A percentile compares a stretch with the other conserved stretches of the same genome.
Conservation (phyloP, 2,329 filamentous ascomycete genomes). For the Rutstroemia sp. region DNA sequence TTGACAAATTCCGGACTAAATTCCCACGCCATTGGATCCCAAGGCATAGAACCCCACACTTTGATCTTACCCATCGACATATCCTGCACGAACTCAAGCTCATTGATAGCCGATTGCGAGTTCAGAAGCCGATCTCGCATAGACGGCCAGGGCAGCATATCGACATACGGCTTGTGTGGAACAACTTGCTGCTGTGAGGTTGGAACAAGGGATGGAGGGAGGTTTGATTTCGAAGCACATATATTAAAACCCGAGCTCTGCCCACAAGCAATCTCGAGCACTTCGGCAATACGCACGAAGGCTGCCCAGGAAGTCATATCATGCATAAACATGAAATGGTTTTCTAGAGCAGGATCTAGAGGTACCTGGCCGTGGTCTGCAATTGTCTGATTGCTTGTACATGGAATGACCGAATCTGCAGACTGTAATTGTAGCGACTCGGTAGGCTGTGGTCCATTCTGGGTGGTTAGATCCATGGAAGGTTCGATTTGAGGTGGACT, state of each 20-base stretch:
- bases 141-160: slow-evolving; percentile 18
- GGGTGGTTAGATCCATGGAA: not conserved
- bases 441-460: not conserved
- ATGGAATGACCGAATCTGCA: not conserved
- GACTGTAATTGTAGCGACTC: no score
- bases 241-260: slow-evolving; percentile 17
- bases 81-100: slow-evolving; percentile 15
- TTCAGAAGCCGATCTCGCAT: slow-evolving; percentile 15
- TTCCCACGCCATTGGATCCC: slow-evolving; percentile 28
- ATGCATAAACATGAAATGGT: slow-evolving; percentile 15
- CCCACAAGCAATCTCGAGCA: slow-evolving; percentile 13
- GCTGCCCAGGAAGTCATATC: slow-evolving; percentile 12
- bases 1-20: slow-evolving; percentile 22
- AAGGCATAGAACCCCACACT: slow-evolving; percentile 26
- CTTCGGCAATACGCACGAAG: slow-evolving; percentile 12
- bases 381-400: slow-evolving; percentile 1
- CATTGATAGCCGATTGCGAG: slow-evolving; percentile 15
- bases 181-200: slow-evolving; percentile 17
- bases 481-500: slow-evolving; percentile 1
- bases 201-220: slow-evolving; percentile 15
- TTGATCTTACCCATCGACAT: slow-evolving; percentile 18
- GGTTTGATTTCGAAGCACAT: slow-evolving; percentile 4
- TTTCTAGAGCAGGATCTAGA: slow-evolving; percentile 13
- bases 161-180: slow-evolving; percentile 15
- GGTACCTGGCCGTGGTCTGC: not conserved